These are phyloP conservation scores for Acer yangbiense DNA, from an alignment of 345 rosid genomes.

Conservation along the genomic window DNA sequence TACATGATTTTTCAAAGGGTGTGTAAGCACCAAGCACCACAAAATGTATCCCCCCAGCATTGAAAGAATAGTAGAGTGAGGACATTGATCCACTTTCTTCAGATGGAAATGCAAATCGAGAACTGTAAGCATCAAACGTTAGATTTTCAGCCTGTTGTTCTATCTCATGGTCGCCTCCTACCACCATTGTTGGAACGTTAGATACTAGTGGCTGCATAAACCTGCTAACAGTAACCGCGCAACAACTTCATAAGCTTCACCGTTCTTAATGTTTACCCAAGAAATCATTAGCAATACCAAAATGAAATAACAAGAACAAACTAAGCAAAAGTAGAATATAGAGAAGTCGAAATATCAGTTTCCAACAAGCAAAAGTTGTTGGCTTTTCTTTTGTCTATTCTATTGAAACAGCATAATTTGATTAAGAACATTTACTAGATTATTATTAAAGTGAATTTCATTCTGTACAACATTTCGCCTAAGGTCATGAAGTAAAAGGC, in stretches of 20 bases:
- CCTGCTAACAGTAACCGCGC: constrained; percentile 40
- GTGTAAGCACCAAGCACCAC: constrained; percentile 82
- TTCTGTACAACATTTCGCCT: neutral
- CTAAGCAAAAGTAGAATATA: neutral
- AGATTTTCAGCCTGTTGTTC: constrained; percentile 70
- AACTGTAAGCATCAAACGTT: constrained; percentile 71
- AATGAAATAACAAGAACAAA: constrained; percentile 8
- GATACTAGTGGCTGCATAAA: constrained; percentile 78
- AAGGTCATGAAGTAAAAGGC: neutral
- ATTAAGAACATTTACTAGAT: neutral
- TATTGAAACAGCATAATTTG: neutral
- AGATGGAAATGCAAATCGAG: constrained; percentile 85
- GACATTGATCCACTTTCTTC: constrained; percentile 75
- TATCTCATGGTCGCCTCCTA: constrained; percentile 89
- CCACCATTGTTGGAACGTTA: constrained; percentile 77
- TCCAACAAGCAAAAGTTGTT: neutral
- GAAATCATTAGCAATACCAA: constrained; percentile 1
- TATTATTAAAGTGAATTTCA: neutral
- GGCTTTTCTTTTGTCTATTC: neutral
- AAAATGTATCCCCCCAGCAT: constrained; percentile 94
- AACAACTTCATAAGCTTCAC: neutral
- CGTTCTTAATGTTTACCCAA: neutral
- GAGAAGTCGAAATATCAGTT: neutral
- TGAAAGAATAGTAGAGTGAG: constrained; percentile 76
- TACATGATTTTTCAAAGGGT: constrained; percentile 62